These are phyloP conservation scores for Aurantiochytrium sp. DNA, from an alignment of 108 stramenopile species.

Conservation along the genomic window DNA sequence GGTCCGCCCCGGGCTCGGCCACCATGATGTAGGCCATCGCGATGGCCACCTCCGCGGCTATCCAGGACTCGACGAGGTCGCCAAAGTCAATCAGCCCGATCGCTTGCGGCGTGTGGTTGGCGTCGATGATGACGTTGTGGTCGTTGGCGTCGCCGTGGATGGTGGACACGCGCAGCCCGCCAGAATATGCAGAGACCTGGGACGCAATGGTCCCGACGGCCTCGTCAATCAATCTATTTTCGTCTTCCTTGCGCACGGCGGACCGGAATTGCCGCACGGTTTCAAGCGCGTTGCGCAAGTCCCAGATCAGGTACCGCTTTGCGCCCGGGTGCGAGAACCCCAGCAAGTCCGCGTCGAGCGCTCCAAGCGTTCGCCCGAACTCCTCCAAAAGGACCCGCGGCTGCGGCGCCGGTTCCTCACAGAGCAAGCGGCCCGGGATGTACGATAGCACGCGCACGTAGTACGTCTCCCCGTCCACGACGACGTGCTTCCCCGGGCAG, in stretches of 20 bases:
- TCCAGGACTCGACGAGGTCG: not conserved
- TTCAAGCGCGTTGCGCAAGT: not conserved
- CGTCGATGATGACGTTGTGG: not conserved
- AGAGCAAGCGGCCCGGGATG: not conserved
- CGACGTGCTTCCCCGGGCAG: not conserved
- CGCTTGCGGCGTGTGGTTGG: not conserved
- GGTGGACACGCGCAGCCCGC: not conserved
- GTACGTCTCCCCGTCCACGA: not conserved
- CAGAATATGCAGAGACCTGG: not conserved
- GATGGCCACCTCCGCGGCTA: not conserved
- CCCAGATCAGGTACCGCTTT: not conserved
- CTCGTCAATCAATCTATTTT: not conserved
- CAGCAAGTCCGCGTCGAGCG: not conserved
- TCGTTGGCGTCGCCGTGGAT: constrained; percentile 4
- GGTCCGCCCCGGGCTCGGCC: not conserved
- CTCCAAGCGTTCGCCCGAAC: not conserved
- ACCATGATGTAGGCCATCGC: constrained; percentile 25
- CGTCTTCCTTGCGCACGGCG: not conserved
- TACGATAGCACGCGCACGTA: not conserved
- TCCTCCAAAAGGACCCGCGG: not conserved
- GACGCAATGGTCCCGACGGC: not conserved
- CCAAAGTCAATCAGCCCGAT: constrained; percentile 26
- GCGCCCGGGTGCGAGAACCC: not conserved
- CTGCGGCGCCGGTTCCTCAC: not conserved
- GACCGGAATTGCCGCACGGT: not conserved